Conservation (phyloP, 495 filamentous ascomycete genomes). For the Tetracladium setigerum region DNA sequence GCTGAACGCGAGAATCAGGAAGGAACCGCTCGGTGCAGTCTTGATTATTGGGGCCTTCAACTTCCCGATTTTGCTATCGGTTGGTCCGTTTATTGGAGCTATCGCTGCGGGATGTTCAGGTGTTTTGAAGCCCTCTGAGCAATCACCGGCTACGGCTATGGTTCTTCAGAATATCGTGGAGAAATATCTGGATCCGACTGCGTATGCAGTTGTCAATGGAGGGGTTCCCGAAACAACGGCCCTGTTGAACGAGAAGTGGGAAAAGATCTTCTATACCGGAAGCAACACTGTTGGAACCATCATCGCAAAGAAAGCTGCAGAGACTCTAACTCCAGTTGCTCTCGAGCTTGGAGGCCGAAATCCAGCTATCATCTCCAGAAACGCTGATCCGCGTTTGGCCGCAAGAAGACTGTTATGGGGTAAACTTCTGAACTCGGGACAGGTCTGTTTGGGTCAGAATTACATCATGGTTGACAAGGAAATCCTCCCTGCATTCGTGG, state of each 20-base stretch:
- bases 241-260: constrained; percentile 83
- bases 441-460: constrained; percentile 85
- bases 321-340: constrained; percentile 79
- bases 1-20: constrained; percentile 68
- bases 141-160: constrained; percentile 64
- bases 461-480: constrained; percentile 76
- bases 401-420: constrained; percentile 81
- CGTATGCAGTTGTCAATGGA: constrained; percentile 76
- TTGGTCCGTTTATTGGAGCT: constrained; percentile 78
- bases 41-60: constrained; percentile 92
- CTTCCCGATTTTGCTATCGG: constrained; percentile 73
- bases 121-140: constrained; percentile 84
- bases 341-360: constrained; percentile 90
- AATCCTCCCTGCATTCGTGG: constrained; percentile 62
- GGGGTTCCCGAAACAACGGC: constrained; percentile 70
- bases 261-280: constrained; percentile 97
- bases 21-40: constrained; percentile 80
- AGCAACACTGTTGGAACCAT: constrained; percentile 69
- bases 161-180: constrained; percentile 71
- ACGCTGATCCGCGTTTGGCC: constrained; percentile 72
- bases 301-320: constrained; percentile 85
- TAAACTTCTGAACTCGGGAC: constrained; percentile 77
- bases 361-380: constrained; percentile 80
- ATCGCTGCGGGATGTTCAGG: constrained; percentile 88
- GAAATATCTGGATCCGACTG: constrained; percentile 65